Percentiles rank a stretch among this genome's conserved stretches.
These are phyloP conservation scores for Cutaneotrichosporon cavernicola DNA, from an alignment of 1,284 basidiomycete species.

Conservation along the genomic window DNA sequence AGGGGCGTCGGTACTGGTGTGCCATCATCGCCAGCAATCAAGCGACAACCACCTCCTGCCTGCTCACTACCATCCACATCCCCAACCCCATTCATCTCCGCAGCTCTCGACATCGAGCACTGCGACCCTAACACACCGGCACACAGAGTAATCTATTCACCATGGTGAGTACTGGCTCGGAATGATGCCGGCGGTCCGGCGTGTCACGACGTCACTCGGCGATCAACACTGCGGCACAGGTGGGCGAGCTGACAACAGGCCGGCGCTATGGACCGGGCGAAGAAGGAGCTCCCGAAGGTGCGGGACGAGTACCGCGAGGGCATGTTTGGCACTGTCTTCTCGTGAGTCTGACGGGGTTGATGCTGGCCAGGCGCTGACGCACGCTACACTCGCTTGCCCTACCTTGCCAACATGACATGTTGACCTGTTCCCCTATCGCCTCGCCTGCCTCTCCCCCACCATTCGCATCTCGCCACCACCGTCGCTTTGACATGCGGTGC, in stretches of 20 bases:
- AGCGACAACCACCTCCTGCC: not conserved
- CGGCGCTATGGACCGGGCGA: conserved; percentile 86
- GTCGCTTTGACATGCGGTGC: not conserved
- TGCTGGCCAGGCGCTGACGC: conserved; percentile 5
- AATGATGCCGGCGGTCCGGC: not conserved
- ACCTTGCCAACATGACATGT: not conserved
- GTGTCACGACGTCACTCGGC: conserved; percentile 2
- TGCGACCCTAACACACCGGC: conserved; percentile 1
- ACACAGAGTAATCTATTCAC: conserved; percentile 5
- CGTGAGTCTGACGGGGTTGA: conserved; percentile 30
- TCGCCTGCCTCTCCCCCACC: not conserved
- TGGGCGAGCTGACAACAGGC: conserved; percentile 57
- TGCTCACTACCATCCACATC: not conserved
- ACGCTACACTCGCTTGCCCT: conserved; percentile 7
- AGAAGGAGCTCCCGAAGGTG: conserved; percentile 78
- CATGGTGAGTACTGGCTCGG: not conserved
- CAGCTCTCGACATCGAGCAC: conserved; percentile 9
- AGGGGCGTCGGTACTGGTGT: not conserved
- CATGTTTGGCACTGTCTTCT: conserved; percentile 81
- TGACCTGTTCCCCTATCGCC: not conserved
- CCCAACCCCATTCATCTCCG: not conserved
- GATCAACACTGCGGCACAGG: not conserved
- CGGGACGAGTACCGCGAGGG: conserved; percentile 85
- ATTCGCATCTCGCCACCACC: not conserved
- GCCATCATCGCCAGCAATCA: not conserved